These are phyloP conservation scores for Actinidia arguta DNA, from an alignment of 179 eudicot genomes.

Conservation along the genomic window DNA sequence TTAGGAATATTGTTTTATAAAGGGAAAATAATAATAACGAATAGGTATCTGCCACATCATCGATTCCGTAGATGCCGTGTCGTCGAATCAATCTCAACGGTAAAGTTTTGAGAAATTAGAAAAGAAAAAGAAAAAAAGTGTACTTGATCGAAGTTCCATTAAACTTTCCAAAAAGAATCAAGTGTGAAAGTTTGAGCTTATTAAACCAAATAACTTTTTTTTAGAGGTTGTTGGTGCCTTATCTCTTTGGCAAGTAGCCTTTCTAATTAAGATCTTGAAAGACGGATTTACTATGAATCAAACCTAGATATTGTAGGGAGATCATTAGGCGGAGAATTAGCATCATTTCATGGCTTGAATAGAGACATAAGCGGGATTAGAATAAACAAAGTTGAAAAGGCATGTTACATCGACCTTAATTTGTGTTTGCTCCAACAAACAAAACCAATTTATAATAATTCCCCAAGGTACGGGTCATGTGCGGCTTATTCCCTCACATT, in stretches of 20 bases:
- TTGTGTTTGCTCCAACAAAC: neutral
- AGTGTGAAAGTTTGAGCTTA: neutral
- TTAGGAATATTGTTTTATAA: neutral
- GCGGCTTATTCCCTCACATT: neutral
- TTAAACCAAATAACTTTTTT: neutral
- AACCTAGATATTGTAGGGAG: neutral
- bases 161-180: neutral
- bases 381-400: neutral
- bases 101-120: neutral
- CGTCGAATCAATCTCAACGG: neutral
- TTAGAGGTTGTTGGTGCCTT: neutral
- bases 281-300: conserved; percentile 5
- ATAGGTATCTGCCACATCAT: neutral
- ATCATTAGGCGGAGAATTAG: neutral
- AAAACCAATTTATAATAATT: neutral
- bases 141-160: neutral
- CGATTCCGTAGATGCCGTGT: neutral
- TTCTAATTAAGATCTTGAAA: neutral
- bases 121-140: neutral
- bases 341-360: neutral
- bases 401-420: neutral
- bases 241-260: conserved; percentile 20
- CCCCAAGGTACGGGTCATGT: neutral
- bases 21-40: neutral
- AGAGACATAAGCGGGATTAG: neutral